Base-by-base conservation (phyloP, 2,329 filamentous ascomycete genomes). In the Zalaria obscura region DNA sequence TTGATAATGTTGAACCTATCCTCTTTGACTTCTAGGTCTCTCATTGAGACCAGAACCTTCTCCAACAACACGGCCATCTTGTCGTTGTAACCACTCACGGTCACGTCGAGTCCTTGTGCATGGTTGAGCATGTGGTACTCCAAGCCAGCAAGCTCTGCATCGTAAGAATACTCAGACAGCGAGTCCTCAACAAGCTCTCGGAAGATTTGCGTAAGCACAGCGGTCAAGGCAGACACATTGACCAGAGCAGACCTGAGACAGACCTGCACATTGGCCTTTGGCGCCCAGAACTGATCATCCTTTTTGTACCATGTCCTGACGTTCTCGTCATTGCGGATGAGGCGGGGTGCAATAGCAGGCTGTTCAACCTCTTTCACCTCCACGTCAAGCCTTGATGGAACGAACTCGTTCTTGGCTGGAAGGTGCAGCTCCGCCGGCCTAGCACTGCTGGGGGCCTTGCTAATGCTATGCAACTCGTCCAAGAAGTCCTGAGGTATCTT, bases 231-330 rank as follows among this genome's bases (percentile, higher is more conserved):
- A 4, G 83, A 87, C 1, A 83, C 74, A 57, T 78, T 79, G n/a
- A 83, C 78, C 36, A 93, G 63, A 0, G 87, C 83, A 45, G 80
- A 93, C 52, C 80, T 76, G 49, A 93, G 71, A 50, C 80, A 85
- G 48, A 94, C 76, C 49, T 87, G 75, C 11, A 96, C 68, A 45
- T 87, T 91, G 3, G 85, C 91, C 60, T 93, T 94, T 5, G 91
- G 91, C 6, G 96, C 91, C 88, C 89, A 96, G 62, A 96, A 98
- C 0, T 80, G 87, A 52, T 98, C 91, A 54, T 98, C 91, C 64
- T 96, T 96, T 69, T 98, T 98, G 69, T 80, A 95, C 91, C 91
- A 98, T 3, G 85, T 81, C 27, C 88, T 78, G 1, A 84, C 78
- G 29, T 78, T 67, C 4, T 79, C 71, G 50, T 95, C 89, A 52